Base-by-base conservation (phyloP, 495 filamentous ascomycete genomes). In the Xylaria cubensis region DNA sequence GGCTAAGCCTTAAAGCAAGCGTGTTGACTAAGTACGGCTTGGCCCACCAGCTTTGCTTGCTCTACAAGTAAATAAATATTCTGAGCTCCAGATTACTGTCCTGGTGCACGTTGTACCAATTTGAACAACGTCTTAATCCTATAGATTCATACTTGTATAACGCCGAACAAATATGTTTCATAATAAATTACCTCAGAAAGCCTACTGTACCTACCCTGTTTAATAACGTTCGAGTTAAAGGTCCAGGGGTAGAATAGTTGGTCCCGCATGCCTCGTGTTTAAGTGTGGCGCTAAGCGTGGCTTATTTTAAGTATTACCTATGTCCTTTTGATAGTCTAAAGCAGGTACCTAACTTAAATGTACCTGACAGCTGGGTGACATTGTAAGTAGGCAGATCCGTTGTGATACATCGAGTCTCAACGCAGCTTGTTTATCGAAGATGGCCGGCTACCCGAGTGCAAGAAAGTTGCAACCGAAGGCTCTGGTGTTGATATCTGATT, bases 201-300 rank as follows among this genome's bases (percentile, higher is more conserved):
- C n/a, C 19, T 24, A 10, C 53, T 24, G 21, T 21, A 7, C 13
- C 12, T 58, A 34, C 12, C 10, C 32, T 17, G 39, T n/a, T 39
- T 39, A 2, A 29, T 21, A 17, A 19, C 19, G 17, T 61, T 19
- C 32, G 58, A 61, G 55, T 13, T 9, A 39, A 29, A 39, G 9
- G 58, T 61, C 19, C 39, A 39, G 34, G 56, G 29, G 34, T 12
- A 39, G 32, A 4, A 3, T 36, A 17, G 17, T n/a, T 21, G 58
- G 58, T 10, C 34, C 32, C 34, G 34, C 58, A 36, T 17, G 8
- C 58, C 58, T 61, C 58, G 58, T 61, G 58, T 61, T 61, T 39
- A 61, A 61, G 58, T 61, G 58, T 61, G 58, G 58, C 58, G 34
- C 58, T 61, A 61, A 21, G 58, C 58, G 58, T 61, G 58, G 58